Conservation (phyloP, 768 basidiomycete genomes). For the Macrolepiota fuliginosa region DNA sequence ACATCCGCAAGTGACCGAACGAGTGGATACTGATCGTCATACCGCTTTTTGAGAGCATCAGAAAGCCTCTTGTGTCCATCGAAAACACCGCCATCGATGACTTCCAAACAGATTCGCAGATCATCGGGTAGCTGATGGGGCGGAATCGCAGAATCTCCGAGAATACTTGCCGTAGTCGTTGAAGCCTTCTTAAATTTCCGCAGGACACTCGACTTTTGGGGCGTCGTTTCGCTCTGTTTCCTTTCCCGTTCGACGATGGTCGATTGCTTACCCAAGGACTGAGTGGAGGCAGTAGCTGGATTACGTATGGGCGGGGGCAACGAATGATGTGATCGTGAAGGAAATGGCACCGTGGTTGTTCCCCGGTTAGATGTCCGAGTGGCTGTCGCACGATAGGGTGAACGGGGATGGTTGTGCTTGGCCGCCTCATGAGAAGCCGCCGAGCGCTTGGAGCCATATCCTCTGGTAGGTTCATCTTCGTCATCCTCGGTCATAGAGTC, state of each 20-base stretch:
- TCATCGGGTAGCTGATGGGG: constrained; percentile 88
- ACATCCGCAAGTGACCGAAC: constrained; percentile 93
- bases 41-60: constrained; percentile 83
- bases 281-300: constrained; percentile 58
- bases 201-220: constrained; percentile 50
- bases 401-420: constrained; percentile 71
- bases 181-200: constrained; percentile 70
- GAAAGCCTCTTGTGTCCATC: constrained; percentile 87
- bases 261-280: constrained; percentile 74
- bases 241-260: constrained; percentile 46
- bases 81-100: constrained; percentile 82
- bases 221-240: constrained; percentile 38
- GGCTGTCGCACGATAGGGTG: constrained; percentile 63
- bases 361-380: constrained; percentile 37
- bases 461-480: constrained; percentile 63
- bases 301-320: constrained; percentile 67
- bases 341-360: constrained; percentile 64
- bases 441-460: constrained; percentile 40
- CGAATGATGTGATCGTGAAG: constrained; percentile 77
- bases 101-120: constrained; percentile 79
- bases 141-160: constrained; percentile 52
- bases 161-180: constrained; percentile 42
- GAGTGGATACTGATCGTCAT: constrained; percentile 94
- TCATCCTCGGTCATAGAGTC: constrained; percentile 72
- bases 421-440: constrained; percentile 32